A percentile compares a stretch with the other conserved stretches of the same genome.
phyloP scores from a whole-genome alignment of 2,329 filamentous ascomycete genomes.

The Fusarium sublunatum region DNA sequence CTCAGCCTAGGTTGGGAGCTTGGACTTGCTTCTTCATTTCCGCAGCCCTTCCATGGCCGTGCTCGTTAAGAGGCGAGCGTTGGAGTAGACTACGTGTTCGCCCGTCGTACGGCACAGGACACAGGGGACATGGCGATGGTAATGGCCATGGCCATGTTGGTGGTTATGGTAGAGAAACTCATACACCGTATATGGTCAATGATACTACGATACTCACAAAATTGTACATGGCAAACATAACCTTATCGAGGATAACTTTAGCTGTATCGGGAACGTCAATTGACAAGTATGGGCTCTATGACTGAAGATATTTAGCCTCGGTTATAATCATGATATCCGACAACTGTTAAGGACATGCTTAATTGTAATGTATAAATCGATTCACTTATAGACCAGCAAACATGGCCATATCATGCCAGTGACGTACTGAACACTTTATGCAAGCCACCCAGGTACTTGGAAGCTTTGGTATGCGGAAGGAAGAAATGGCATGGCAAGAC shows the following conservation, averaged over 20 bases:
- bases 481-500: conserved; percentile 33
- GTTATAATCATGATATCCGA: conserved; percentile 7
- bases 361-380: conserved; percentile 3
- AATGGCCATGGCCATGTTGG: conserved; percentile 8
- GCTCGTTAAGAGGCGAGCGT: conserved; percentile 30
- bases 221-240: conserved; percentile 8
- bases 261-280: neutral
- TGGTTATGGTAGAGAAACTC: conserved; percentile 21
- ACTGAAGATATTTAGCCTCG: neutral
- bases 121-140: no score
- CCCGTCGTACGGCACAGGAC: conserved; percentile 31
- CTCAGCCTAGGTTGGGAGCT: conserved; percentile 31
- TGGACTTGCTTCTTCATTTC: conserved; percentile 43
- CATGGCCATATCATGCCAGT: conserved; percentile 21
- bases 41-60: conserved; percentile 35
- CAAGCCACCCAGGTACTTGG: conserved; percentile 28
- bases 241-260: conserved; percentile 18
- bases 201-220: conserved; percentile 2
- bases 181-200: conserved; percentile 11
- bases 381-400: conserved; percentile 9
- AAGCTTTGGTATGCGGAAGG: conserved; percentile 36
- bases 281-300: conserved; percentile 3
- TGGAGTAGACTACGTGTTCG: conserved; percentile 38
- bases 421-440: conserved; percentile 16
- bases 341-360: neutral